Evolutionary conservation across 176 grass and related monocot species (phyloP), one percentile per base, ranked within the genome.

Genomic region (Juncus inflexus): DNA sequence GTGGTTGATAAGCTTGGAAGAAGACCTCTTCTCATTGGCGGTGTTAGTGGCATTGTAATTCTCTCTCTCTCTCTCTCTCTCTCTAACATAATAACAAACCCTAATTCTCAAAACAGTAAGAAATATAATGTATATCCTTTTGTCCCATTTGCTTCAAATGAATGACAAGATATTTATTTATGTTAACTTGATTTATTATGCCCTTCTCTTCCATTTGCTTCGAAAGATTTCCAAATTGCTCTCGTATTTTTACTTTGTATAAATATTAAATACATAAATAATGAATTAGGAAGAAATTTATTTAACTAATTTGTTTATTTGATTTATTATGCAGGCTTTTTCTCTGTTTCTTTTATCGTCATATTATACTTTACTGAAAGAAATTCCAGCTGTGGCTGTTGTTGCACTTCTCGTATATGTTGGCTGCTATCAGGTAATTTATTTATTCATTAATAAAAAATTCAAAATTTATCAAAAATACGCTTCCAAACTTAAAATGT

Each of bases 11-110:
- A 63, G 78, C 79, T 89, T 81, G 87, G 92, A 39, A 83, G 92
- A 86, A 91, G 92, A 66, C 92, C 87, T 35, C 81, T 91, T 74
- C 92, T 97, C 39, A 77, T 97, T 89, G 84, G 87, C 42, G 92
- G 92, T 69, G 92, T 97, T 61, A 89, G 87, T 72, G 87, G 87
- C 70, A 97, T 97, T 61, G 92, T 97, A 97, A 69, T 82, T 84
- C 61, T 64, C 9, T 42, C 37, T 42, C 11, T 53, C 52, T 8
- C 43, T 47, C 43, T 47, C 43, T 47, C 43, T 72, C 58, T 72
- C 13, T 19, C 43, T 6, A 58, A 40, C 50, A 66, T 67, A 28
- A 28, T 28, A 28, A 28, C 19, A 28, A 28, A 28, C 0, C 19
- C 19, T 28, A 1, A 28, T 28, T 28, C 19, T 28, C 19, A 28